These are phyloP conservation scores for Aspergillus nomiae DNA, from an alignment of 2,329 filamentous ascomycete species.

Conservation along the genomic window DNA sequence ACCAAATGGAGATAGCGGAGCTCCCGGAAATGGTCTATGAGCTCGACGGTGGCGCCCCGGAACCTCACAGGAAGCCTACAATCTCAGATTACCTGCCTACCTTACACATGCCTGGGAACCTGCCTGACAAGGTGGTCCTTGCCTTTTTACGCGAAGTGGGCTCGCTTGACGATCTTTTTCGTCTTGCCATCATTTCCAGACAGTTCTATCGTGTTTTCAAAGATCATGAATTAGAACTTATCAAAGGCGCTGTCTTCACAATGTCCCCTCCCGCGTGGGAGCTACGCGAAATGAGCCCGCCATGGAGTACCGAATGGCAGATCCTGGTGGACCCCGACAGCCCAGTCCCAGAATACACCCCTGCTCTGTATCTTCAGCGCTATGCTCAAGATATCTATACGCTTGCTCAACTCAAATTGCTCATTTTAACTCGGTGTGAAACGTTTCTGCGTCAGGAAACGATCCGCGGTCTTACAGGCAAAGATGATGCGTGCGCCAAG, in stretches of 20 bases:
- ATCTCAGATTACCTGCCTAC: constrained; percentile 21
- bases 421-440: constrained; percentile 59
- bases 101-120: constrained; percentile 40
- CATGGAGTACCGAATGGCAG: constrained; percentile 47
- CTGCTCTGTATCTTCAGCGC: constrained; percentile 53
- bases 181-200: constrained; percentile 55
- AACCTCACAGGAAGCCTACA: constrained; percentile 10
- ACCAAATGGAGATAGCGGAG: constrained; percentile 23
- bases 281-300: constrained; percentile 59
- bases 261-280: constrained; percentile 64
- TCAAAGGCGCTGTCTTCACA: constrained; percentile 53
- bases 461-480: constrained; percentile 53
- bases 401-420: constrained; percentile 56
- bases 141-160: constrained; percentile 53
- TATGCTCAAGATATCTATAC: constrained; percentile 57
- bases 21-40: constrained; percentile 34
- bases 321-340: constrained; percentile 47
- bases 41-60: constrained; percentile 31
- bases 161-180: constrained; percentile 58
- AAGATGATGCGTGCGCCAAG: constrained; percentile 47
- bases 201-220: constrained; percentile 62
- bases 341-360: constrained; percentile 56
- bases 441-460: constrained; percentile 61
- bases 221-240: constrained; percentile 55
- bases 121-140: constrained; percentile 55